phyloP scores from a whole-genome alignment of 441 rosid genomes.

The Viola pubescens region DNA sequence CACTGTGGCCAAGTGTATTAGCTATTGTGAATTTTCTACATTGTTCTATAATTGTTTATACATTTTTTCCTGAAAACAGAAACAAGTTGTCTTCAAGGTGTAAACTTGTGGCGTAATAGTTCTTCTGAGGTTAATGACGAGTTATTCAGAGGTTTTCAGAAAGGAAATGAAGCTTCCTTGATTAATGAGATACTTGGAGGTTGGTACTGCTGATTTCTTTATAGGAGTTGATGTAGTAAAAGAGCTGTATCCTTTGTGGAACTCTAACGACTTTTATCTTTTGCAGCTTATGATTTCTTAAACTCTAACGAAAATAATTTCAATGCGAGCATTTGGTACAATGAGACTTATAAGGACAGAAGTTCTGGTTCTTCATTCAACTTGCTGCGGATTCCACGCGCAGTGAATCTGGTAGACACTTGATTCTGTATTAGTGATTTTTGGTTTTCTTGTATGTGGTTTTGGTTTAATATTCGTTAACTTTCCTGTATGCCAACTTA shows the following conservation, averaged over 20 bases:
- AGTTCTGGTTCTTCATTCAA: slow-evolving; percentile 10
- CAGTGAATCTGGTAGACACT: slow-evolving; percentile 66
- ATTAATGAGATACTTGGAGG: slow-evolving; percentile 79
- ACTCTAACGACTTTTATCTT: slow-evolving; percentile 15
- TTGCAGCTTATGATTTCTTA: slow-evolving; percentile 76
- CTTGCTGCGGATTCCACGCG: slow-evolving; percentile 65
- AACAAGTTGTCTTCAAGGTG: slow-evolving; percentile 52
- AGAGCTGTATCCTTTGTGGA: background rate
- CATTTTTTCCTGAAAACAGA: slow-evolving; percentile 25
- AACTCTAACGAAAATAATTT: slow-evolving; percentile 48
- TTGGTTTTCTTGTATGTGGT: slow-evolving; percentile 1
- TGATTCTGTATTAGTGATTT: slow-evolving; percentile 6
- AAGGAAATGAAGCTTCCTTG: slow-evolving; percentile 48
- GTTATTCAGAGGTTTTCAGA: slow-evolving; percentile 53
- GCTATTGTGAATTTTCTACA: too few relatives aligned
- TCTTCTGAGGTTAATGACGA: slow-evolving; percentile 65
- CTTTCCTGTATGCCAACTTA: too few relatives aligned
- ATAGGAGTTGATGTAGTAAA: slow-evolving; percentile 4
- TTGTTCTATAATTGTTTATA: too few relatives aligned
- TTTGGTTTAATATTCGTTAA: too few relatives aligned
- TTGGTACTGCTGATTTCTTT: slow-evolving; percentile 21
- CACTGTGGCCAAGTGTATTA: too few relatives aligned
- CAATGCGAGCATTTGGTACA: slow-evolving; percentile 77
- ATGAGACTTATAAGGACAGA: slow-evolving; percentile 43
- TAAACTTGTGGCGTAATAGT: slow-evolving; percentile 60